Conservation (phyloP, 441 rosid genomes). For the Codiaeum variegatum region DNA sequence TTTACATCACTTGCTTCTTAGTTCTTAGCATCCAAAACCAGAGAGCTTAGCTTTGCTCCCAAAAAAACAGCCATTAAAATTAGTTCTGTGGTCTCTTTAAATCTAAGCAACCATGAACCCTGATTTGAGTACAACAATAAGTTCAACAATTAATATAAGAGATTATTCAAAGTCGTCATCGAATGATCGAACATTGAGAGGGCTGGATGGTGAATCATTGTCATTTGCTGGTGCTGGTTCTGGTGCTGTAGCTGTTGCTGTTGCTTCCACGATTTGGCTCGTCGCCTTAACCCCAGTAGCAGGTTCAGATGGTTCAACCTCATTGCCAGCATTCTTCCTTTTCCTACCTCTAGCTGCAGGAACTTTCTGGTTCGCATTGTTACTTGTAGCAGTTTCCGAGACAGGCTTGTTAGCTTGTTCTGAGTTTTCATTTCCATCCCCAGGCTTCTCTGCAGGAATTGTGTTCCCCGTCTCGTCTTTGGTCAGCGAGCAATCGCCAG, state of each 20-base stretch:
- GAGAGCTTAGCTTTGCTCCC: not conserved
- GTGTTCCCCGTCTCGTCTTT: not conserved
- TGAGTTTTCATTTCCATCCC: not conserved
- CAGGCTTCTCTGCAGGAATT: not conserved
- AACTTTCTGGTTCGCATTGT: not conserved
- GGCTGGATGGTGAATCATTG: slow-evolving; percentile 19
- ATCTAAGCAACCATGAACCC: not conserved
- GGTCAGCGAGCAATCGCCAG: not conserved
- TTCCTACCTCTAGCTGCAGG: not conserved
- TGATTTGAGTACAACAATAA: not conserved
- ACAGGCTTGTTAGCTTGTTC: not conserved
- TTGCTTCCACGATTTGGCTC: not conserved
- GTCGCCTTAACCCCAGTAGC: not conserved
- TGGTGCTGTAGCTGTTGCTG: no score
- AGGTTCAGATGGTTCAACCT: not conserved
- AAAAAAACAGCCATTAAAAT: not conserved
- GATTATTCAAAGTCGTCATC: slow-evolving; percentile 15
- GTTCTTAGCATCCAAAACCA: not conserved
- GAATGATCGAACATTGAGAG: slow-evolving; percentile 13
- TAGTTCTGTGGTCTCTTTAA: not conserved
- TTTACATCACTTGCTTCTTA: not conserved
- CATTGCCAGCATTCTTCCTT: slow-evolving; percentile 7
- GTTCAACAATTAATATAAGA: not conserved
- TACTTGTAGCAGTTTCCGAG: not conserved
- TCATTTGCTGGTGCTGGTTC: not conserved